phyloP scores from a whole-genome alignment of 2,329 filamentous ascomycete species.

The Knufia fluminis region DNA sequence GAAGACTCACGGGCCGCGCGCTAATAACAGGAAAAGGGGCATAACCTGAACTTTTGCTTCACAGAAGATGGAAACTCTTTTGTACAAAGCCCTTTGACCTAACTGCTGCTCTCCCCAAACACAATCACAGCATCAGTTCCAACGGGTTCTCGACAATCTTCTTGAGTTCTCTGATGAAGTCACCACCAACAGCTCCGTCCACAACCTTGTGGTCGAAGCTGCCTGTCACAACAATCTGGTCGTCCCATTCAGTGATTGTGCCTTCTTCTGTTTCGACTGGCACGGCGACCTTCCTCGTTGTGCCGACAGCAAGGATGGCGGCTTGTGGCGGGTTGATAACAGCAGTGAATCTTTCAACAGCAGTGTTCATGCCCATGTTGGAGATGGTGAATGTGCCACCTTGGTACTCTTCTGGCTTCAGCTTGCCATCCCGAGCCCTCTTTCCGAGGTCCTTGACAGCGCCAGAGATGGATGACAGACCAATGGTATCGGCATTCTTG shows the following conservation, averaged over 20 bases:
- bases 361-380: conserved; percentile 99
- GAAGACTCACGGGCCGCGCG: conserved; percentile 1
- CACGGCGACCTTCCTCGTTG: conserved; percentile 88
- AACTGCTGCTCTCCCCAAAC: neutral
- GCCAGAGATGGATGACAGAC: conserved; percentile 77
- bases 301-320: conserved; percentile 87
- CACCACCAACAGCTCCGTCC: conserved; percentile 88
- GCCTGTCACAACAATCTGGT: conserved; percentile 88
- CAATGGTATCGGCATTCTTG: conserved; percentile 74
- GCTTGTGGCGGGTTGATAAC: conserved; percentile 99
- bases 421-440: conserved; percentile 91
- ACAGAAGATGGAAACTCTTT: conserved; percentile 13
- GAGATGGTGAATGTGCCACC: conserved; percentile 98
- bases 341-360: conserved; percentile 93
- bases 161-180: conserved; percentile 97
- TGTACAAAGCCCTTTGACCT: conserved; percentile 18
- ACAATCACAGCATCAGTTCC: conserved; percentile 72
- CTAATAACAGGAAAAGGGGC: conserved; percentile 9
- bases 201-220: conserved; percentile 99
- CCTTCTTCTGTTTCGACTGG: conserved; percentile 79
- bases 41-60: conserved; percentile 20
- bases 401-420: conserved; percentile 99
- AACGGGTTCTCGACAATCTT: conserved; percentile 95
- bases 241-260: conserved; percentile 77
- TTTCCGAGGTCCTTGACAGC: conserved; percentile 95